Conservation (phyloP, 2,329 filamentous ascomycete species). For the Xylaria sp. region DNA sequence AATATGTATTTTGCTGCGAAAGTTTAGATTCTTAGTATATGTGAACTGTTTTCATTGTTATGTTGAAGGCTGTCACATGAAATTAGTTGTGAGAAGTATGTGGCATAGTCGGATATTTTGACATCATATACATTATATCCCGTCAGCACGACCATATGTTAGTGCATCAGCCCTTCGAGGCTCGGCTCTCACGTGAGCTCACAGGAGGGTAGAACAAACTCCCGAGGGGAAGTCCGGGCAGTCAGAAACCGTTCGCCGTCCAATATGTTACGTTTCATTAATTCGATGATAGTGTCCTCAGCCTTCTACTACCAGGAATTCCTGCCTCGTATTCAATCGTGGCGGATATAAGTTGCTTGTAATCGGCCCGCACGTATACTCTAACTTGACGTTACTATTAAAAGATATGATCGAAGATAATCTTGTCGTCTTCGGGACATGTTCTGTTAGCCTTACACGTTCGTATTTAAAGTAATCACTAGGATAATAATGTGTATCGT, state of each 20-base stretch:
- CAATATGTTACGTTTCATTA: not conserved
- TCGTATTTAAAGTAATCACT: not conserved
- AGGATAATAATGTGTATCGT: not conserved
- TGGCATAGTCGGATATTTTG: not conserved
- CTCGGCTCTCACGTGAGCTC: not conserved
- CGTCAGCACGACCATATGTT: not conserved
- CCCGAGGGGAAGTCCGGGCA: not conserved
- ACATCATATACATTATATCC: conserved; percentile 12
- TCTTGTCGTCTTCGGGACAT: not conserved
- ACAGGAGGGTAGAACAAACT: conserved; percentile 6
- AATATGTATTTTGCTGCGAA: not conserved
- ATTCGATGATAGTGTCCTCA: not conserved
- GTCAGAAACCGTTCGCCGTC: not conserved
- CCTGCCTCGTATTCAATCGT: no score
- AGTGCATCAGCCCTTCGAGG: not conserved
- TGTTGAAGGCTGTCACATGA: not conserved
- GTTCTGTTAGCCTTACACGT: not conserved
- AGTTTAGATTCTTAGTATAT: not conserved
- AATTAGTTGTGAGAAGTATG: not conserved
- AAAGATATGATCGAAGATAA: not conserved
- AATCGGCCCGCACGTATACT: not conserved
- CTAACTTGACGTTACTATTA: not conserved
- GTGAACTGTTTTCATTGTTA: not conserved
- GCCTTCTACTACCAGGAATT: not conserved
- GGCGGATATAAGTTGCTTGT: not conserved